phyloP scores from a whole-genome alignment of 148 eudicot genomes.

The Dysphania ambrosioides region DNA sequence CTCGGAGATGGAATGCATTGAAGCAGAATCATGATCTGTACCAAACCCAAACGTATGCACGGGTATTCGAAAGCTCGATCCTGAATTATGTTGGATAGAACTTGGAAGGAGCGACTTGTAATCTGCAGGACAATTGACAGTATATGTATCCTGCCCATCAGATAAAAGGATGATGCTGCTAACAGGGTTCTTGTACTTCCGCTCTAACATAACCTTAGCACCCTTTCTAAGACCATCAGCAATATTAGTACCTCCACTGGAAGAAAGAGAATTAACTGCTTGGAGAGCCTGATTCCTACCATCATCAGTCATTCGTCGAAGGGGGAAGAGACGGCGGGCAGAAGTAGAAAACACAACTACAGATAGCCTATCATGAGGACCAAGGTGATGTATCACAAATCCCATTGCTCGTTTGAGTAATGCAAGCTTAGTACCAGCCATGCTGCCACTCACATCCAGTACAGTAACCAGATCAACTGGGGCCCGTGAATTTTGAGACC shows the following conservation, averaged over 20 bases:
- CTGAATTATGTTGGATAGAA: constrained; percentile 39
- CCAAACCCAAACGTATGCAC: constrained; percentile 90
- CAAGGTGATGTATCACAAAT: constrained; percentile 72
- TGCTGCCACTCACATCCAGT: constrained; percentile 83
- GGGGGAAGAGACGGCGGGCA: constrained; percentile 77
- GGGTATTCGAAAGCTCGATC: constrained; percentile 52
- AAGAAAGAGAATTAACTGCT: constrained; percentile 62
- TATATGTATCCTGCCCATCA: constrained; percentile 82
- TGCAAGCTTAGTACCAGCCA: constrained; percentile 90
- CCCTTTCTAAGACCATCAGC: constrained; percentile 83
- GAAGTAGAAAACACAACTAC: constrained; percentile 77
- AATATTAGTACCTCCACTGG: constrained; percentile 82
- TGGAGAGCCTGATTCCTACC: constrained; percentile 67
- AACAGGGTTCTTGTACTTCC: constrained; percentile 69
- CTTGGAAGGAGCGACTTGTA: constrained; percentile 58
- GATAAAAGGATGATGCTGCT: constrained; percentile 77
- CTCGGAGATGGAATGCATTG: constrained; percentile 77
- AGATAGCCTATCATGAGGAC: constrained; percentile 72
- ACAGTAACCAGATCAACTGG: constrained; percentile 82
- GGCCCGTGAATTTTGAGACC: constrained; percentile 54
- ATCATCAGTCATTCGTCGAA: constrained; percentile 57
- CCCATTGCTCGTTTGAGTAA: constrained; percentile 87
- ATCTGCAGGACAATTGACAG: constrained; percentile 41
- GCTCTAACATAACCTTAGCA: constrained; percentile 69
- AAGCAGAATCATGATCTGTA: constrained; percentile 70